Base-by-base conservation (phyloP, 2,329 filamentous ascomycete genomes). In the Beauveria sp. region DNA sequence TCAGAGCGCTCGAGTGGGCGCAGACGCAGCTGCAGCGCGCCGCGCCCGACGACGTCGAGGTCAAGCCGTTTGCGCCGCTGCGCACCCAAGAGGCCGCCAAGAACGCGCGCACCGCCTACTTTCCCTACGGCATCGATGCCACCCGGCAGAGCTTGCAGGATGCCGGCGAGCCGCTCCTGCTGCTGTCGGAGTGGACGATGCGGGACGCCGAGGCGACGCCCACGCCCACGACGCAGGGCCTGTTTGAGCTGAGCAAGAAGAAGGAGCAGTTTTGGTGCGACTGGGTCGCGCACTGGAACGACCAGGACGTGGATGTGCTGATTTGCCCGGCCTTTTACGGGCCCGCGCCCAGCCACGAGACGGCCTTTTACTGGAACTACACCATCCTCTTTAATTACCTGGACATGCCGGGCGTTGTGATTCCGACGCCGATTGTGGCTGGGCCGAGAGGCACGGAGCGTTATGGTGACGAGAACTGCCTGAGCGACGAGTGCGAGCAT, bases 151-250 rank as follows among this genome's bases (percentile, higher is more conserved):
- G 70, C 20, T 69, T 81, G 34, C 63, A 64, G 0, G 64, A 69
- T 10, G 69, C 74, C 0, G 75, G 75, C 9, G 80, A 82, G 64
- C 79, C 80, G 0, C 64, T 75, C n/a, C 73, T 75, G 12, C 69
- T 75, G 0, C 69, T 82, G 2, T 80, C 74, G 8, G 66, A 78
- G 60, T 78, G 75, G 74, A 70, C 71, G 46, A 66, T 70, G 59
- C 65, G 66, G 30, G 69, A 72, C n/a, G 70, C 68, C 12, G 68
- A 71, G 20, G 59, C 65, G 0, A 63, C 66, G 0, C 69, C 69
- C 53, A 64, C 66, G 6, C 62, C 62, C 0, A 69, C 67, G 2
- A 44, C 65, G 30, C 41, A 2, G 61, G 68, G 66, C 3, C 55
- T 75, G 26, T 65, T 70, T 24, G 48, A 64, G 14, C 65, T 69